phyloP scores from a whole-genome alignment of 768 basidiomycete genomes.

The Dacryopinax primogenitus region DNA sequence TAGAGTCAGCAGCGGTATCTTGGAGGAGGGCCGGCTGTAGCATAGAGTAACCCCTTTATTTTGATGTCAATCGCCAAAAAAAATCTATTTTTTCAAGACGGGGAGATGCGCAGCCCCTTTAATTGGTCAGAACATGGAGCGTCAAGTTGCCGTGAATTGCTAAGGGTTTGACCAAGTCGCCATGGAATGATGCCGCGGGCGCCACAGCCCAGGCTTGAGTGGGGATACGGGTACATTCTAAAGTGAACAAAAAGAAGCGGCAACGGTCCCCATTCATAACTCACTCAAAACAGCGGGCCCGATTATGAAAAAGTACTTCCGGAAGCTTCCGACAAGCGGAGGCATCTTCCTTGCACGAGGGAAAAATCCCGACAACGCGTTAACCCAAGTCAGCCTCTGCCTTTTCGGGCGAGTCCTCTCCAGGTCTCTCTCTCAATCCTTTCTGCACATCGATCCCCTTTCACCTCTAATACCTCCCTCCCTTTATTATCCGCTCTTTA shows the following conservation, averaged over 20 bases:
- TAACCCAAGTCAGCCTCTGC: constrained; percentile 6
- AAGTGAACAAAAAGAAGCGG: constrained; percentile 9
- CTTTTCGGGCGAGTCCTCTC: constrained; percentile 7
- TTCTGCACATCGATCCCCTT: neutral
- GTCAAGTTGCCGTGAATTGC: constrained; percentile 1
- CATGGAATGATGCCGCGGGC: constrained; percentile 9
- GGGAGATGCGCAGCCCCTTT: neutral
- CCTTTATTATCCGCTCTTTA: constrained; percentile 8
- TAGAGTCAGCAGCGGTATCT: neutral
- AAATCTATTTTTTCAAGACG: neutral
- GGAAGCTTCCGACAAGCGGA: constrained; percentile 1
- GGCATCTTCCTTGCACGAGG: constrained; percentile 1
- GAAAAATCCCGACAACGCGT: constrained; percentile 9
- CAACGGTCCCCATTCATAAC: neutral
- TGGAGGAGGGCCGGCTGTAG: constrained; percentile 8
- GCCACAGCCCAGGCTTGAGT: neutral
- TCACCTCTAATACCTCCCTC: constrained; percentile 2
- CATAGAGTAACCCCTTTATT: neutral
- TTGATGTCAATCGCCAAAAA: constrained; percentile 8
- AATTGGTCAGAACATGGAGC: neutral
- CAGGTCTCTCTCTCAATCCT: constrained; percentile 3
- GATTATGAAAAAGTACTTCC: constrained; percentile 6
- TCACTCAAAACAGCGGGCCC: neutral
- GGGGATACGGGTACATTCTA: constrained; percentile 1
- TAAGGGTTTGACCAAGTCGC: constrained; percentile 5